Conservation (phyloP, 2,329 filamentous ascomycete species). For the Elsinoe ampelina region DNA sequence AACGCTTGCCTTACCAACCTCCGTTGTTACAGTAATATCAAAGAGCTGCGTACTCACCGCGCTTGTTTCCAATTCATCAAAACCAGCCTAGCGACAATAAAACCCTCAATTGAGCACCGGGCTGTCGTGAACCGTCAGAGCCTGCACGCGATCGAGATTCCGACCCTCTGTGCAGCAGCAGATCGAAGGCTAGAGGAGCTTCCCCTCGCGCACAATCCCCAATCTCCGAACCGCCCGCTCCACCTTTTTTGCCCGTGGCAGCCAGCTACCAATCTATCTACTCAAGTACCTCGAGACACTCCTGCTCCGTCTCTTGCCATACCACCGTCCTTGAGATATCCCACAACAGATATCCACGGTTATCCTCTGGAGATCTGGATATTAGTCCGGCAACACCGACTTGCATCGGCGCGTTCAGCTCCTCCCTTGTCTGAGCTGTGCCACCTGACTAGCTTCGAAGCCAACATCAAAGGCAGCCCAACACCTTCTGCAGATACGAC, state of each 20-base stretch:
- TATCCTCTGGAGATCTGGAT: neutral
- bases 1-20: neutral
- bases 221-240: conserved; percentile 12
- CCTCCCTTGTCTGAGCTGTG: neutral
- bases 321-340: neutral
- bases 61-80: neutral
- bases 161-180: neutral
- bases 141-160: conserved; percentile 11
- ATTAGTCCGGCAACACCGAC: neutral
- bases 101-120: conserved; percentile 1
- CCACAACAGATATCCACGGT: neutral
- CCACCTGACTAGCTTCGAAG: neutral
- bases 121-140: neutral
- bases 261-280: conserved; percentile 4
- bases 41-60: neutral
- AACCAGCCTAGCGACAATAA: neutral
- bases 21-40: neutral
- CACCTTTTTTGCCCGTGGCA: neutral
- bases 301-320: neutral
- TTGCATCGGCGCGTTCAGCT: neutral
- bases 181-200: conserved; percentile 5
- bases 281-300: neutral
- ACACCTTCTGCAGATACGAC: neutral
- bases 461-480: neutral
- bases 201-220: conserved; percentile 7